phyloP scores from a whole-genome alignment of 2,329 filamentous ascomycete genomes.

The Penicillium sp. region DNA sequence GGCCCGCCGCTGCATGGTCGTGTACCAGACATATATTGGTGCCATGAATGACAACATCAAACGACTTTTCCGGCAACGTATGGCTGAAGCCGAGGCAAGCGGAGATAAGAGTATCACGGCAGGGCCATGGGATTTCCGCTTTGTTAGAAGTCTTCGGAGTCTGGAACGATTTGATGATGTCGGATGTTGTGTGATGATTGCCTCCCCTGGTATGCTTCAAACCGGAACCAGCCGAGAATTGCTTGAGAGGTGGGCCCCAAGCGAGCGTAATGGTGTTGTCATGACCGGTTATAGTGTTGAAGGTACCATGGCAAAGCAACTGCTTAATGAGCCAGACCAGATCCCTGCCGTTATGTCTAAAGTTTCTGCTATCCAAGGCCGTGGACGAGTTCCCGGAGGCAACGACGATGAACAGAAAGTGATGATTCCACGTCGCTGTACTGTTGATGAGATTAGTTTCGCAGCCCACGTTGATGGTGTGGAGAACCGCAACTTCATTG shows the following conservation, averaged over 20 bases:
- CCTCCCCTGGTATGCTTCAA: conserved; percentile 96
- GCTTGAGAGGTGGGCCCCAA: conserved; percentile 93
- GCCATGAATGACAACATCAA: conserved; percentile 99
- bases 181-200: conserved; percentile 94
- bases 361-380: conserved; percentile 51
- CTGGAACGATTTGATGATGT: conserved; percentile 96
- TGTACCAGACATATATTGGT: conserved; percentile 97
- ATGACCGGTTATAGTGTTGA: conserved; percentile 99
- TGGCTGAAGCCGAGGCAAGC: conserved; percentile 83
- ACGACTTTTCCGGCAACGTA: conserved; percentile 85
- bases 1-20: conserved; percentile 94
- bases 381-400: conserved; percentile 63
- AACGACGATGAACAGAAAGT: conserved; percentile 75
- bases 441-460: conserved; percentile 91
- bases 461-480: conserved; percentile 95
- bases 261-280: conserved; percentile 95
- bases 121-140: conserved; percentile 95
- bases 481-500: conserved; percentile 95
- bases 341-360: conserved; percentile 92
- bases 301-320: conserved; percentile 95
- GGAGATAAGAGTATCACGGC: conserved; percentile 69
- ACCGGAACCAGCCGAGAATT: conserved; percentile 92
- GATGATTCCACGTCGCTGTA: conserved; percentile 90
- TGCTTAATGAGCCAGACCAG: conserved; percentile 91
- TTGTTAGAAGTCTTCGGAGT: conserved; percentile 86